These are phyloP conservation scores for Calonectria pseudoreteaudii DNA, from an alignment of 2,329 filamentous ascomycete species.

Conservation along the genomic window DNA sequence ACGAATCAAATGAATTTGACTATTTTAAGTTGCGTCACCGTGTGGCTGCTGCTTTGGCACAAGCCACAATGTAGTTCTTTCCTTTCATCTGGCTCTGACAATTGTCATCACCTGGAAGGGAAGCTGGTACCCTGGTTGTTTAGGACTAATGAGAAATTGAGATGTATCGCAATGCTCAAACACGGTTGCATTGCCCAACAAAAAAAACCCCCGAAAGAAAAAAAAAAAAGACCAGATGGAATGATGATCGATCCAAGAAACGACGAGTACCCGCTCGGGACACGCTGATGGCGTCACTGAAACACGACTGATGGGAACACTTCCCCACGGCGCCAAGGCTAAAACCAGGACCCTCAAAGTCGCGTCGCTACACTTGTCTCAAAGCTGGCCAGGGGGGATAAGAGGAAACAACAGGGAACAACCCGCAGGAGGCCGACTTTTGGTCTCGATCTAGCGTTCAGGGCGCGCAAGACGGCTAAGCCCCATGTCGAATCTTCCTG, in stretches of 20 bases:
- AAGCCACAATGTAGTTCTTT: background rate
- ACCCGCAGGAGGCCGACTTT: background rate
- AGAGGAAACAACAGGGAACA: background rate
- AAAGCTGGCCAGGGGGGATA: background rate
- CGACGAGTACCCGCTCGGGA: conserved; percentile 5
- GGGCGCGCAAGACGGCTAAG: background rate
- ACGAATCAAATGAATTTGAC: background rate
- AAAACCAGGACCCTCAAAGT: background rate
- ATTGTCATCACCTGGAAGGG: background rate
- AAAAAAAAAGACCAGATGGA: background rate
- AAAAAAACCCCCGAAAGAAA: background rate
- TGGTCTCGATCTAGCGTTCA: background rate
- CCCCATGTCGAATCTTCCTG: background rate
- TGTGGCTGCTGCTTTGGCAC: conserved; percentile 1
- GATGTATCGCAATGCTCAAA: background rate
- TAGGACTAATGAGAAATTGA: background rate
- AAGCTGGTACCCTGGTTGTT: background rate
- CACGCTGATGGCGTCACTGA: conserved; percentile 34
- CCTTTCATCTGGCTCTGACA: background rate
- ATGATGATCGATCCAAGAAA: conserved; percentile 13
- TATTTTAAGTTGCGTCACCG: background rate
- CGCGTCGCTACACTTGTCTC: background rate
- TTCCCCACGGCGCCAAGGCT: conserved; percentile 19
- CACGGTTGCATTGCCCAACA: background rate
- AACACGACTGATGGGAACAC: conserved; percentile 18